Conservation (phyloP, 169 alveolate species). For the Eimeria acervulina region DNA sequence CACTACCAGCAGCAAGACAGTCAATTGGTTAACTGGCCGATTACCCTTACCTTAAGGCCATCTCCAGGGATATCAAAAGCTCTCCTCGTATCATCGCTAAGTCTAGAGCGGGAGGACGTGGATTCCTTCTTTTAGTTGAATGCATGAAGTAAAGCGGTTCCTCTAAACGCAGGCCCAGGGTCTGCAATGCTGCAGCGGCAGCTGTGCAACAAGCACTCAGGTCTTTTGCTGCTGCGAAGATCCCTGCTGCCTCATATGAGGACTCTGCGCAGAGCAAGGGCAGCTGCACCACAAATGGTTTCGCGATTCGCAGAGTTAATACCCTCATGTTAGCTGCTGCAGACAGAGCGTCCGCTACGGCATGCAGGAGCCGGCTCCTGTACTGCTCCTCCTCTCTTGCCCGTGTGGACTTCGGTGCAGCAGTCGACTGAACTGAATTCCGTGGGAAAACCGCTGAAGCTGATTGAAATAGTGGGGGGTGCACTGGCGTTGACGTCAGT, state of each 20-base stretch:
- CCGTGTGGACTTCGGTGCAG: background rate
- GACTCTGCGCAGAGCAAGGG: conserved; percentile 50
- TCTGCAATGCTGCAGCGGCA: conserved; percentile 63
- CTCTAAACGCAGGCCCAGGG: conserved; percentile 49
- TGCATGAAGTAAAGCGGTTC: background rate
- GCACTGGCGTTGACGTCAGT: background rate
- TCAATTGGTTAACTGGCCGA: background rate
- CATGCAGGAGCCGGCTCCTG: conserved; percentile 30
- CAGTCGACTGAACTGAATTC: background rate
- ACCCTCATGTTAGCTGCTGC: conserved; percentile 54
- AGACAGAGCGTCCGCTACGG: background rate
- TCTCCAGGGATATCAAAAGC: conserved; percentile 1
- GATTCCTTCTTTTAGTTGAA: background rate
- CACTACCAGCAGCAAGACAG: background rate
- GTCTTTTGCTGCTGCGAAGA: conserved; percentile 19
- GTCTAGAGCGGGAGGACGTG: conserved; percentile 24
- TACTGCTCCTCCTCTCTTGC: conserved; percentile 27
- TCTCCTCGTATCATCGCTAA: conserved; percentile 8
- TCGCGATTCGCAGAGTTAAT: conserved; percentile 19
- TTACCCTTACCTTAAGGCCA: conserved; percentile 11
- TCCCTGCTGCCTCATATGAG: background rate
- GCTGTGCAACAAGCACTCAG: conserved; percentile 42
- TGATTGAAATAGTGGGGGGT: background rate
- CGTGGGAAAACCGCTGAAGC: background rate
- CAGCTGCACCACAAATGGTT: conserved; percentile 60